Evolutionary conservation across 805 yeast genomes (phyloP).

Genomic region (Priceomyces haplophilus): DNA sequence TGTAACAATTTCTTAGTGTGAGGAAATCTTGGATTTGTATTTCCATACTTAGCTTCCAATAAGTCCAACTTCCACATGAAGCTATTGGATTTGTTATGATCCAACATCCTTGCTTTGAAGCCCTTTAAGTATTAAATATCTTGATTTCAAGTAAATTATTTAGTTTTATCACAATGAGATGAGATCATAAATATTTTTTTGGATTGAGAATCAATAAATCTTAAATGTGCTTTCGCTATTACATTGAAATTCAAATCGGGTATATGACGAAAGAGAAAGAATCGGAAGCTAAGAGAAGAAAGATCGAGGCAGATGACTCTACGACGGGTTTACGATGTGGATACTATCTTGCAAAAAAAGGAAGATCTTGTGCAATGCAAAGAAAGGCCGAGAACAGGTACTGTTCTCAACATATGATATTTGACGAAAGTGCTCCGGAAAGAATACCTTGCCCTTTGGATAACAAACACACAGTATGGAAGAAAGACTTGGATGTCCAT

Average conservation of each 20-base stretch:
- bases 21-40: conserved; percentile 44
- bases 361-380: conserved; percentile 60
- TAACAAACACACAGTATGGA: conserved; percentile 71
- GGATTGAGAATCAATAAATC: neutral
- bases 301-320: conserved; percentile 5
- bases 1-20: conserved; percentile 46
- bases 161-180: conserved; percentile 5
- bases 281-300: conserved; percentile 6
- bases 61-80: conserved; percentile 53
- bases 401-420: conserved; percentile 62
- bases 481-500: conserved; percentile 53
- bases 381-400: conserved; percentile 45
- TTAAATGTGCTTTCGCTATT: neutral
- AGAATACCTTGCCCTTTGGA: conserved; percentile 78
- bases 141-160: neutral
- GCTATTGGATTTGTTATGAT: conserved; percentile 1
- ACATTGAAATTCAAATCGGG: neutral
- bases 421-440: conserved; percentile 19
- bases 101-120: conserved; percentile 1
- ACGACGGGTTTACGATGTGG: conserved; percentile 36
- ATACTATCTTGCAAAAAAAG: conserved; percentile 47
- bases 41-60: conserved; percentile 48
- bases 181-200: conserved; percentile 4
- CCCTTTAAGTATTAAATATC: too few species aligned
- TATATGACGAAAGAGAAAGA: conserved; percentile 6